Percentiles rank a stretch among this genome's conserved stretches.
Evolutionary conservation across 371 early-diverging fungal genomes (phyloP).

Genomic region (Mucor circinelloides): DNA sequence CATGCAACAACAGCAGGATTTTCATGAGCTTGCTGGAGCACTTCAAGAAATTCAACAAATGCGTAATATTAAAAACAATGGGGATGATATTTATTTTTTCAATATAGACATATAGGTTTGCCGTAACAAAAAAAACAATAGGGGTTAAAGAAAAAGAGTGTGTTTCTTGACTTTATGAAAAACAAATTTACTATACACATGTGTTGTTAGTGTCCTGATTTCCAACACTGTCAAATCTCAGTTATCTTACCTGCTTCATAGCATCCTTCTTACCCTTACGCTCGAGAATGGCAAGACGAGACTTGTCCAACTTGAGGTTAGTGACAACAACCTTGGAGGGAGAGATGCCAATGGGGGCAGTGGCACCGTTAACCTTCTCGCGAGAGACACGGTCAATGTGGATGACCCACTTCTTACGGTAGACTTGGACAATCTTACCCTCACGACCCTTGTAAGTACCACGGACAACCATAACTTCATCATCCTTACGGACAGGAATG

Average conservation of each 20-base stretch:
- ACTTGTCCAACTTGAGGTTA: slow-evolving; percentile 94
- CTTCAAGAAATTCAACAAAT: neutral
- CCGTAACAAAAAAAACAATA: slow-evolving; percentile 6
- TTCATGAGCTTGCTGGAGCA: too few relatives aligned
- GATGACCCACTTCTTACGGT: slow-evolving; percentile 98
- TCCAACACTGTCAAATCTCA: neutral
- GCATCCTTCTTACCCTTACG: slow-evolving; percentile 69
- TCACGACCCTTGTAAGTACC: slow-evolving; percentile 96
- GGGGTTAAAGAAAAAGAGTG: neutral
- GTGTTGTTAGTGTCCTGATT: neutral
- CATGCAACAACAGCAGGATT: too few relatives aligned
- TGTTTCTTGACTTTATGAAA: neutral
- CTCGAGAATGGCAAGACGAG: slow-evolving; percentile 84
- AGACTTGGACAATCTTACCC: slow-evolving; percentile 94
- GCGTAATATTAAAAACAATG: slow-evolving; percentile 1
- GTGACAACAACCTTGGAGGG: slow-evolving; percentile 98
- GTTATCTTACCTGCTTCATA: slow-evolving; percentile 43
- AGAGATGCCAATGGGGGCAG: slow-evolving; percentile 93
- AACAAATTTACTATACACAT: neutral
- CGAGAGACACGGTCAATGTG: slow-evolving; percentile 94
- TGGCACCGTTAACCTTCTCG: slow-evolving; percentile 96
- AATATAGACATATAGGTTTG: neutral
- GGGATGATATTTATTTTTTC: slow-evolving; percentile 11
- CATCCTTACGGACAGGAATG: slow-evolving; percentile 95
- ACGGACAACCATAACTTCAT: slow-evolving; percentile 95